Conservation (phyloP, 2,329 filamentous ascomycete species). For the Leptodontidium sp. region DNA sequence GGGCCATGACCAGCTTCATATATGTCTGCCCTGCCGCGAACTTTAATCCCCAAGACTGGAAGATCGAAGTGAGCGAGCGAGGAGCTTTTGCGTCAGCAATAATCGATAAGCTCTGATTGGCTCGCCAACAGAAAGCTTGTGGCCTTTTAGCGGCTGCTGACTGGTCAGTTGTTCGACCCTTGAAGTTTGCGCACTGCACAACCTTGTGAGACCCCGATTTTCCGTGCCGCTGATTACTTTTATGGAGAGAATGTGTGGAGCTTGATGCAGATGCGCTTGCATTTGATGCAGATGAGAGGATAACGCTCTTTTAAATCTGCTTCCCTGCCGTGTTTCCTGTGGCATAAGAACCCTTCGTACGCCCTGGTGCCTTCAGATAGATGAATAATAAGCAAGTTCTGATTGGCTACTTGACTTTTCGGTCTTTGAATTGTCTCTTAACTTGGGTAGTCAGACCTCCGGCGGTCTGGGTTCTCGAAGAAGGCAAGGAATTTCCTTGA, state of each 20-base stretch:
- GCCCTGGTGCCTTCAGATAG: neutral
- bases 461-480: neutral
- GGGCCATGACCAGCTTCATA: constrained; percentile 18
- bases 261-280: neutral
- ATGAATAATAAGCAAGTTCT: constrained; percentile 11
- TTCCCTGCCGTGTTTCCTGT: no score
- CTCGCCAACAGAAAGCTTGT: neutral
- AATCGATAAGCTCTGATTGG: constrained; percentile 17
- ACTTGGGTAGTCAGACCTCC: no score
- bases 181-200: neutral
- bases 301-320: no score
- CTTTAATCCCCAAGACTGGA: neutral
- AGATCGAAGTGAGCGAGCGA: neutral
- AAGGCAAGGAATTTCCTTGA: neutral
- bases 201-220: constrained; percentile 3
- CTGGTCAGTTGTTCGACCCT: neutral
- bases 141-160: neutral
- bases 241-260: neutral
- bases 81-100: neutral
- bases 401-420: neutral
- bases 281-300: no score
- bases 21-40: neutral
- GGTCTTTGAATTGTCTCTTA: neutral
- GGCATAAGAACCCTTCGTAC: neutral
- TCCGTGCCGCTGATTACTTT: neutral